Conservation (phyloP, 345 rosid genomes). For the Dipteronia sinensis region DNA sequence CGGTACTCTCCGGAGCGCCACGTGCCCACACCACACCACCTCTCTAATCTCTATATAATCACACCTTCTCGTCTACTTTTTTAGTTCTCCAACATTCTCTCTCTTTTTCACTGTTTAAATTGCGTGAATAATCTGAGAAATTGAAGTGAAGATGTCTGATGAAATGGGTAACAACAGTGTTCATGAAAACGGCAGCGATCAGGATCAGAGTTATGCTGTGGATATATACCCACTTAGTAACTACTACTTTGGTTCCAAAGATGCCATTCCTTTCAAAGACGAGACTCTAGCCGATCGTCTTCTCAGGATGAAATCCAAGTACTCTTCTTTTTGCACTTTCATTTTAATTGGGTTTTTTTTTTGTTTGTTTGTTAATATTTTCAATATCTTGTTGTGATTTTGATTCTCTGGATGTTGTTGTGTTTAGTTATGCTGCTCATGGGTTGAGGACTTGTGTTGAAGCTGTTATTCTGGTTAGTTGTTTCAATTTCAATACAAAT, state of each 20-base stretch:
- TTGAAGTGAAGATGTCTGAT: slow-evolving; percentile 12
- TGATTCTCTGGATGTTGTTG: neutral
- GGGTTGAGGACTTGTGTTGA: slow-evolving; percentile 85
- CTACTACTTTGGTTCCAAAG: slow-evolving; percentile 85
- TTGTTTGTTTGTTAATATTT: neutral
- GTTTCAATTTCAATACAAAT: slow-evolving; percentile 12
- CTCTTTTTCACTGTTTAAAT: neutral
- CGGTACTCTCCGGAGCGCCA: neutral
- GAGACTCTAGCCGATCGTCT: slow-evolving; percentile 57
- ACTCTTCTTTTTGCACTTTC: neutral
- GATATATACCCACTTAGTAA: slow-evolving; percentile 67
- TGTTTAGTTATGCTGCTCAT: slow-evolving; percentile 56
- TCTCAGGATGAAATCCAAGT: slow-evolving; percentile 71
- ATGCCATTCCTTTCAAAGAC: slow-evolving; percentile 53
- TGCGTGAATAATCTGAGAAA: neutral
- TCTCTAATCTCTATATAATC: neutral
- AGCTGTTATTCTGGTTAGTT: slow-evolving; percentile 79
- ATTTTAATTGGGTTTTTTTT: neutral
- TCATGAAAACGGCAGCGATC: neutral
- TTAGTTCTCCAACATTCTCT: neutral
- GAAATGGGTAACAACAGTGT: neutral
- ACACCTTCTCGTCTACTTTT: neutral
- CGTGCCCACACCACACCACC: neutral
- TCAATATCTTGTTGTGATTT: neutral
- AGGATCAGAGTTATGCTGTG: slow-evolving; percentile 22